Evolutionary conservation across 2,329 filamentous ascomycete genomes (phyloP), one percentile per base, ranked within the genome.

Genomic region (Penicillium italicum): DNA sequence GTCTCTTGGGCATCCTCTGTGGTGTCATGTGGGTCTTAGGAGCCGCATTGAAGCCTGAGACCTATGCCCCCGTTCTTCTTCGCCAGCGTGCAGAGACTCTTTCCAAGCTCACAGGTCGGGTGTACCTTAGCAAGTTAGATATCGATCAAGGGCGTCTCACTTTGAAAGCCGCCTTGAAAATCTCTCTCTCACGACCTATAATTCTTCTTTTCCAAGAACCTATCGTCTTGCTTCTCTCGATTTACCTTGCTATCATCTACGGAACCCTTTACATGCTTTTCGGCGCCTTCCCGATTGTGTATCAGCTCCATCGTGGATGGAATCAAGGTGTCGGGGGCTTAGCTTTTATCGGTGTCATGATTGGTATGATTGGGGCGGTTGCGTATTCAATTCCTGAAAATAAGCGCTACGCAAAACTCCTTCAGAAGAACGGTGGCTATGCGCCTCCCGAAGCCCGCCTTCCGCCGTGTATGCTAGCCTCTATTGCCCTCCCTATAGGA

Each of bases 1-100:
- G 84, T 1, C 71, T 88, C 46, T 79, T 85, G 66, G 79, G 82
- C 48, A 83, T 85, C 57, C 86, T 89, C 68, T 85, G 83, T 2
- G 84, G 83, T 10, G 72, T 79, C 11, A 77, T 87, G 47, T 86
- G 83, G 72, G 66, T 74, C 24, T 20, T 66, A 3, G 69, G 70
- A 22, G 51, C 66, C 2, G 51, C 68, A 1, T 50, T 70, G 16
- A 66, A 73, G 28, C 72, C 71, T 0, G 72, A 74, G 53, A 74
- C 72, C 1, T 83, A 81, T 61, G 74, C 74, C 0, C 80, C 80
- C 0, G 77, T 82, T 4, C 72, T 83, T 12, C 74, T 84, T 28
- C 75, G 78, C 52, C 76, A 73, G 50, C 79, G 80, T 7, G 80
- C 81, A 0, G 69, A 74, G 40, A 76, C 67, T 38, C 70, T 82